phyloP scores from a whole-genome alignment of 2,329 filamentous ascomycete genomes.

The Aspergillus phoenicis region DNA sequence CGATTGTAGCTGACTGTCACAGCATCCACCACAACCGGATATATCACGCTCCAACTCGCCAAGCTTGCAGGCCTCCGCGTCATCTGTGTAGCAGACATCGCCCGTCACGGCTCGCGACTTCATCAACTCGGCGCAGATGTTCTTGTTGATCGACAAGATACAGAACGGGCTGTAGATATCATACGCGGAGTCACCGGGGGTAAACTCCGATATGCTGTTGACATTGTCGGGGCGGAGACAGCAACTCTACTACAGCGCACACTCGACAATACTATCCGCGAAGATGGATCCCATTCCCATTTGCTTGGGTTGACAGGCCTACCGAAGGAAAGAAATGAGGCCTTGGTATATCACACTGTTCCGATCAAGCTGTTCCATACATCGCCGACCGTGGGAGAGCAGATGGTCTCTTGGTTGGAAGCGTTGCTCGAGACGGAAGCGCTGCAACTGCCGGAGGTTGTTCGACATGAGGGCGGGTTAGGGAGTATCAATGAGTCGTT shows the following conservation, averaged over 20 bases:
- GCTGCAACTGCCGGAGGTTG: slow-evolving; percentile 65
- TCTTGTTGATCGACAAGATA: slow-evolving; percentile 69
- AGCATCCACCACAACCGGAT: slow-evolving; percentile 70
- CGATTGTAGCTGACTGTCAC: slow-evolving; percentile 10
- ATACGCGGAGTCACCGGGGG: slow-evolving; percentile 61
- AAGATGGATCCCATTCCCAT: slow-evolving; percentile 49
- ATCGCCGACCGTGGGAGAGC: slow-evolving; percentile 63
- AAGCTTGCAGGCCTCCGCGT: slow-evolving; percentile 67
- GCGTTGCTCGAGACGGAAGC: slow-evolving; percentile 58
- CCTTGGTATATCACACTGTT: slow-evolving; percentile 63
- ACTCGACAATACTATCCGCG: slow-evolving; percentile 36
- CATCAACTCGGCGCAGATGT: slow-evolving; percentile 61
- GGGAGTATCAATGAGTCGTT: slow-evolving; percentile 68
- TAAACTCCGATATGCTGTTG: slow-evolving; percentile 67
- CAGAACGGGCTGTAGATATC: slow-evolving; percentile 65
- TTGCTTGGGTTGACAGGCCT: slow-evolving; percentile 69
- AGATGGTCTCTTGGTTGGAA: slow-evolving; percentile 68
- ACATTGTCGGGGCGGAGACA: slow-evolving; percentile 67
- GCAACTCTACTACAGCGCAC: slow-evolving; percentile 61
- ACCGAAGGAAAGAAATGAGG: slow-evolving; percentile 57
- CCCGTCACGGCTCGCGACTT: slow-evolving; percentile 65
- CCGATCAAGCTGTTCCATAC: slow-evolving; percentile 78
- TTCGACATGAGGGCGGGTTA: slow-evolving; percentile 65
- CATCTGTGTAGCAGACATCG: slow-evolving; percentile 67
- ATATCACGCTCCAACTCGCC: slow-evolving; percentile 68